These are phyloP conservation scores for Eimeria praecox DNA, from an alignment of 169 alveolate genomes.

Conservation along the genomic window DNA sequence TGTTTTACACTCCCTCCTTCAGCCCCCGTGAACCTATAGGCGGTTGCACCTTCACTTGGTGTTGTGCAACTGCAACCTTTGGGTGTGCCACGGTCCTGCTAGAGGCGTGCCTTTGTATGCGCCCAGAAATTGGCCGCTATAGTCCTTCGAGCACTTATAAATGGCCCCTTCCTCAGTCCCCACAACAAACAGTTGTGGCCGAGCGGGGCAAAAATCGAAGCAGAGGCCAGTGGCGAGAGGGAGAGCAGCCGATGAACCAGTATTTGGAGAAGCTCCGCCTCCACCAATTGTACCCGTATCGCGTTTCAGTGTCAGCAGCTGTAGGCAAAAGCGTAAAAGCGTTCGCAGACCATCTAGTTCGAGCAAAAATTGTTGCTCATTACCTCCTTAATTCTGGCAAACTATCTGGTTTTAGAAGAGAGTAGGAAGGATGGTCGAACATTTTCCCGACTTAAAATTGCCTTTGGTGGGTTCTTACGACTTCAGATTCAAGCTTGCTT, in stretches of 20 bases:
- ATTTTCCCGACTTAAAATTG: neutral
- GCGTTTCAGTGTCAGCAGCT: conserved; percentile 70
- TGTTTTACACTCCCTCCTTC: neutral
- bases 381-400: too few species aligned
- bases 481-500: conserved; percentile 96
- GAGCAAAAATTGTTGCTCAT: neutral
- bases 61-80: neutral
- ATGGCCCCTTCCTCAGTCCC: conserved; percentile 98
- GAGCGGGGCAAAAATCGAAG: conserved; percentile 92
- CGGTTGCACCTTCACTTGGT: neutral
- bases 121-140: conserved; percentile 94
- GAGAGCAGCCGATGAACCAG: conserved; percentile 65
- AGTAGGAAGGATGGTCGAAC: neutral
- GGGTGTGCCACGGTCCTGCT: neutral
- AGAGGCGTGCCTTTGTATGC: conserved; percentile 92
- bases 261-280: conserved; percentile 17
- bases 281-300: conserved; percentile 61
- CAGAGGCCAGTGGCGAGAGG: conserved; percentile 92
- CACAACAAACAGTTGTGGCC: conserved; percentile 92
- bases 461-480: conserved; percentile 82
- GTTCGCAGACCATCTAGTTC: neutral
- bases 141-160: conserved; percentile 95
- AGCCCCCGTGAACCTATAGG: neutral
- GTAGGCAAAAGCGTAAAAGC: neutral
- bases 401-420: too few species aligned